phyloP scores from a whole-genome alignment of 371 early-diverging fungal species.

The Dichotomocladium elegans region DNA sequence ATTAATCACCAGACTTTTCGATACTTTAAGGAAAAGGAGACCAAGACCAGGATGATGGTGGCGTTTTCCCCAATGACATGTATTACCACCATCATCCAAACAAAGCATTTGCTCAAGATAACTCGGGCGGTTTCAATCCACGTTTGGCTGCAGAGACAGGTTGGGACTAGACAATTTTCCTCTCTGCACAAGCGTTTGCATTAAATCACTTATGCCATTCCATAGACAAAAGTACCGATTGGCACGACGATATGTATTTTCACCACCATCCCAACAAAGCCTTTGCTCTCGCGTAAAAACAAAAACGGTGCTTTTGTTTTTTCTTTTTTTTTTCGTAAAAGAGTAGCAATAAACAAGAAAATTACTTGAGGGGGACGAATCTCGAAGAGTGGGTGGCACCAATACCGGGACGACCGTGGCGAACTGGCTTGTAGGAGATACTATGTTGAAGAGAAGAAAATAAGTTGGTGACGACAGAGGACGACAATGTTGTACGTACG shows the following conservation, averaged over 20 bases:
- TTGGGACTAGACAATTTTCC: background rate
- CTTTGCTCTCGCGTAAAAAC: constrained; percentile 3
- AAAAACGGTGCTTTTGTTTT: background rate
- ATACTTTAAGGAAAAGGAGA: no score
- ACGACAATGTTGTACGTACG: constrained; percentile 20
- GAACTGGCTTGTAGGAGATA: constrained; percentile 97
- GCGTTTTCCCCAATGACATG: constrained; percentile 10
- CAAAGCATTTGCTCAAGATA: constrained; percentile 5
- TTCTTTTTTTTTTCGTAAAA: background rate
- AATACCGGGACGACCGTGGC: constrained; percentile 99
- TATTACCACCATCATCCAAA: constrained; percentile 18
- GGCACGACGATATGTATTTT: constrained; percentile 17
- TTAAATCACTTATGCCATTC: no score
- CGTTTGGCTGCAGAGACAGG: constrained; percentile 2
- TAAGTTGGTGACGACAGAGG: background rate
- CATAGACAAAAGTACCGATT: no score
- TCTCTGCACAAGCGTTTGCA: no score
- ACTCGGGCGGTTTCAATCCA: background rate
- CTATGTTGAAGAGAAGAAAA: background rate
- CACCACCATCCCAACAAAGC: constrained; percentile 21
- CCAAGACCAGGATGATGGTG: no score
- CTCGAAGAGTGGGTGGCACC: constrained; percentile 98
- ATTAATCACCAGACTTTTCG: no score
- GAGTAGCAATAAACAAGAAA: background rate
- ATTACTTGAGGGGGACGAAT: constrained; percentile 83